phyloP scores from a whole-genome alignment of 768 basidiomycete genomes.

The Hydnum rufescens region DNA sequence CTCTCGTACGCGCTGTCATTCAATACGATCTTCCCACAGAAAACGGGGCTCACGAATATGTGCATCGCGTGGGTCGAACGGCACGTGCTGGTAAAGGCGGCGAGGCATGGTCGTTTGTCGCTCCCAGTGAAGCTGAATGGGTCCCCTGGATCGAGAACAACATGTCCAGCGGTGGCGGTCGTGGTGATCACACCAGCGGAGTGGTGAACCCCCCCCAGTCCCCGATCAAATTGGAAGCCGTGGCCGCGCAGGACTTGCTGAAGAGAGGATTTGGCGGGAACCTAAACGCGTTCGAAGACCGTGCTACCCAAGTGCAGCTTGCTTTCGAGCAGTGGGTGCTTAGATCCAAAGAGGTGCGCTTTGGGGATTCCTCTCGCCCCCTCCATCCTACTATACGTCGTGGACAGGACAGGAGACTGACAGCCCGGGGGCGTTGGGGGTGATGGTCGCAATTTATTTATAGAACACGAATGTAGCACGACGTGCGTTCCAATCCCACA shows the following conservation, averaged over 20 bases:
- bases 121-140: conserved; percentile 77
- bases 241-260: conserved; percentile 51
- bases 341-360: conserved; percentile 40
- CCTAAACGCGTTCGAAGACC: conserved; percentile 56
- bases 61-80: conserved; percentile 92
- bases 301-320: conserved; percentile 91
- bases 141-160: conserved; percentile 71
- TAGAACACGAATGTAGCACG: conserved; percentile 66
- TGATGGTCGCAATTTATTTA: too few relatives aligned
- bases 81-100: conserved; percentile 92
- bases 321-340: conserved; percentile 91
- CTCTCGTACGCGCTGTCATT: conserved; percentile 80
- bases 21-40: conserved; percentile 98
- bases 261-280: conserved; percentile 72
- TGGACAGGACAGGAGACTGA: too few relatives aligned
- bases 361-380: not conserved
- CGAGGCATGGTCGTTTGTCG: conserved; percentile 85
- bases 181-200: conserved; percentile 17
- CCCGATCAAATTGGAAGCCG: conserved; percentile 36
- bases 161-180: conserved; percentile 28
- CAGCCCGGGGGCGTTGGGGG: too few relatives aligned
- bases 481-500: conserved; percentile 75
- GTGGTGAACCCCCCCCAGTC: too few relatives aligned
- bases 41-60: conserved; percentile 87
- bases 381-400: too few relatives aligned